phyloP scores from a whole-genome alignment of 164 flowering plant species.

The Nymphaea colorata region DNA sequence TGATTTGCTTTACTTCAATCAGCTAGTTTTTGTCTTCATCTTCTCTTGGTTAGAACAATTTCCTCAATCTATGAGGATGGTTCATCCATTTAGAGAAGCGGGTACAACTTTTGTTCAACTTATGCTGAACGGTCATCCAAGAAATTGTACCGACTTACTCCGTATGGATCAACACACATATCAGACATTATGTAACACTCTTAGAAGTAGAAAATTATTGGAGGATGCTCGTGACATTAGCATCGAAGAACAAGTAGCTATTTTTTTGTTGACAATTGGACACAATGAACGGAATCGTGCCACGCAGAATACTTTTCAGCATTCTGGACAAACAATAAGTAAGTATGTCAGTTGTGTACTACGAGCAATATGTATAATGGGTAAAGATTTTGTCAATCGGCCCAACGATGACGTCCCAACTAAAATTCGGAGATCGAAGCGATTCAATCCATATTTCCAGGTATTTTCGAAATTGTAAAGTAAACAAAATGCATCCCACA shows the following conservation, averaged over 20 bases:
- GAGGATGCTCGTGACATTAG: constrained; percentile 1
- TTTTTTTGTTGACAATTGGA: constrained; percentile 6
- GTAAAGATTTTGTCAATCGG: constrained; percentile 1
- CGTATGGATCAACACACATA: constrained; percentile 5
- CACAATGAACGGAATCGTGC: constrained; percentile 3
- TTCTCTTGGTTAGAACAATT: too few species aligned
- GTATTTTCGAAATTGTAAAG: neutral
- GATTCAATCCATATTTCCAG: constrained; percentile 7
- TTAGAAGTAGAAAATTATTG: constrained; percentile 1
- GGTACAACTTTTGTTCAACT: neutral
- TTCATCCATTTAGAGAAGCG: too few species aligned
- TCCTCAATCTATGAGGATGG: too few species aligned
- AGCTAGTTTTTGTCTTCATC: too few species aligned
- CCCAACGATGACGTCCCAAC: constrained; percentile 1
- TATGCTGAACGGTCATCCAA: neutral
- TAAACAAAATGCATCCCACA: neutral
- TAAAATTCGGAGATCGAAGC: neutral
- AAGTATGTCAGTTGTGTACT: constrained; percentile 6
- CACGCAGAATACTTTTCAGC: neutral
- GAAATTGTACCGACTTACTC: neutral
- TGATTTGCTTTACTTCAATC: too few species aligned
- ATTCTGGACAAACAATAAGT: constrained; percentile 1
- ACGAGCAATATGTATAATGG: constrained; percentile 2
- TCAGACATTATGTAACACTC: constrained; percentile 1
- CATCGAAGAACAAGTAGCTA: constrained; percentile 10